A percentile compares a stretch with the other conserved stretches of the same genome.
Conservation (phyloP, 1,284 basidiomycete species). For the Microbotryomycetes sp. region DNA sequence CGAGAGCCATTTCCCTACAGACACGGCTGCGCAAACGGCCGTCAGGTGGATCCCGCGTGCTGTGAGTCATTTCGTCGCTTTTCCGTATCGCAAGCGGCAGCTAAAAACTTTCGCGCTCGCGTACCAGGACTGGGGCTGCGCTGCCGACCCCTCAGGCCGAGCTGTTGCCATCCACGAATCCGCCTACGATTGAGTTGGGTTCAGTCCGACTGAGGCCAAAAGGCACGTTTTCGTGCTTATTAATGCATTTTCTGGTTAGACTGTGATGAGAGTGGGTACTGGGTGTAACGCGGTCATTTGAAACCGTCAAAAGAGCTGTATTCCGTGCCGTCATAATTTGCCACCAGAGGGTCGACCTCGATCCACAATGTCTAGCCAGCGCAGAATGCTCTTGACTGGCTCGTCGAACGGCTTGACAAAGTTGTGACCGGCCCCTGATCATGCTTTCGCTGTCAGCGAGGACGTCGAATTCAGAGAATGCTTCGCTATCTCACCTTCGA, state of each 20-base stretch:
- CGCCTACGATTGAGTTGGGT: constrained; percentile 53
- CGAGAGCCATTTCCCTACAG: constrained; percentile 65
- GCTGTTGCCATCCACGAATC: constrained; percentile 93
- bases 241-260: no score
- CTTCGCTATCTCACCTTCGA: background rate
- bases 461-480: background rate
- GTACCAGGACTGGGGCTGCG: constrained; percentile 85
- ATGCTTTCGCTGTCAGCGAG: background rate
- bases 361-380: background rate
- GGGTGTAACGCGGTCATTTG: no score
- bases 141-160: constrained; percentile 87
- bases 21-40: constrained; percentile 83
- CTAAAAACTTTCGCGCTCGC: background rate
- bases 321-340: background rate
- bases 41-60: constrained; percentile 58
- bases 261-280: no score
- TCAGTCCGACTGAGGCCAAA: background rate
- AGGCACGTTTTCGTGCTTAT: background rate
- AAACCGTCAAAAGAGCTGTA: background rate
- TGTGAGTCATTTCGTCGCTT: constrained; percentile 27
- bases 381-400: constrained; percentile 1
- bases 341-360: no score
- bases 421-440: constrained; percentile 1
- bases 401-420: background rate
- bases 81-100: constrained; percentile 13